Evolutionary conservation across 2,329 filamentous ascomycete species (phyloP), one percentile per base, ranked within the genome.

Genomic region (Ophiostoma quercus): DNA sequence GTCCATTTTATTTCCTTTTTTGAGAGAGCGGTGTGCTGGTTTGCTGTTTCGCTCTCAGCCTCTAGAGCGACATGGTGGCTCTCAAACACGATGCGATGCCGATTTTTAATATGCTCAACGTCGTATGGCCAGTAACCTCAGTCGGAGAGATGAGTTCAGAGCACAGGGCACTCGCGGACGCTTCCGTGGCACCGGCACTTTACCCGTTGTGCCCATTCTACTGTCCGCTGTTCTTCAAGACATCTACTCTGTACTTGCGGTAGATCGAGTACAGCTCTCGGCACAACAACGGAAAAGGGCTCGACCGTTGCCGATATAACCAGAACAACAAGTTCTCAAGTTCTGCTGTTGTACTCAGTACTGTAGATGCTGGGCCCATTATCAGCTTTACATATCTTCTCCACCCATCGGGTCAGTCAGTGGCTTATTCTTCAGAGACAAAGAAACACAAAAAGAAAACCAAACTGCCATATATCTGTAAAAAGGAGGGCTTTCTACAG

Each of bases 1-100:
- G n/a, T 25, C 51, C 51, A 57, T 25, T 54, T 25, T 57, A 14
- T 57, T 57, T 57, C 1, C 22, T 57, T 57, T 14, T 57, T 25
- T 25, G 22, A 47, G 51, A 57, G 51, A 57, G 51, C 51, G 51
- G 51, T 57, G 51, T 57, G 22, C n/a, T 22, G n/a, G n/a, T 57
- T n/a, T 57, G 8, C n/a, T 22, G 51, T 25, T 14, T 57, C 51
- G 51, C 22, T n/a, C 12, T 12, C 3, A 57, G 51, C 22, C 43
- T 47, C 43, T 16, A 19, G 43, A 47, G 3, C 43, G 14, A 3
- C 5, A 19, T 47, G 16, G 16, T 47, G 19, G 1, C 43, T 19
- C 43, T 19, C 4, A n/a, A 19, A 47, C 16, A 47, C 43, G 43
- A 47, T 5, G 16, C 43, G 43, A 47, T 47, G 43, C 43, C 43